These are phyloP conservation scores for Microcyclospora tardicrescens DNA, from an alignment of 2,329 filamentous ascomycete species.

Conservation along the genomic window DNA sequence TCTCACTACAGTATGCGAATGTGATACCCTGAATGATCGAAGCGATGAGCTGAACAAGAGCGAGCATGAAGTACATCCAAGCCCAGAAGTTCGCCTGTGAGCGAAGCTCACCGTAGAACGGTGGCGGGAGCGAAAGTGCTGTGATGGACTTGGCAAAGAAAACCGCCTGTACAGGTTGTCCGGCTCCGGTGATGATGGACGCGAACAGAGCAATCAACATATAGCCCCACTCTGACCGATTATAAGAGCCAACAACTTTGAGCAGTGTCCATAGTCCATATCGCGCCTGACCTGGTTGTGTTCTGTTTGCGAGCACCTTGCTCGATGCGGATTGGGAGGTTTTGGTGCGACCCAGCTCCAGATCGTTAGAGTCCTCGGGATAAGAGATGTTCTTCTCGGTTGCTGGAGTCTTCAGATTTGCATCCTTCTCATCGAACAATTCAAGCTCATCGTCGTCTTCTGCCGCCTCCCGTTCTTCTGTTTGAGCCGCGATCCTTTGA, in stretches of 20 bases:
- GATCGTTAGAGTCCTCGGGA: constrained; percentile 48
- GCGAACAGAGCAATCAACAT: constrained; percentile 65
- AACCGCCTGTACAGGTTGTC: constrained; percentile 63
- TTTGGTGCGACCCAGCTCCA: constrained; percentile 41
- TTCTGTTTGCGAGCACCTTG: constrained; percentile 48
- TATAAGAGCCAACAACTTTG: constrained; percentile 69
- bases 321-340: constrained; percentile 52
- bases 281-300: constrained; percentile 38
- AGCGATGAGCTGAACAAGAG: constrained; percentile 56
- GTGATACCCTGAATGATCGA: constrained; percentile 56
- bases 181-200: constrained; percentile 64
- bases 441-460: constrained; percentile 13
- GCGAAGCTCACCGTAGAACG: constrained; percentile 45
- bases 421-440: constrained; percentile 18
- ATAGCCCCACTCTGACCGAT: constrained; percentile 53
- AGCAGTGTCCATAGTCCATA: constrained; percentile 66
- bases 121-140: constrained; percentile 47
- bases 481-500: constrained; percentile 60
- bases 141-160: constrained; percentile 84
- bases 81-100: constrained; percentile 73
- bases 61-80: constrained; percentile 78
- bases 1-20: constrained; percentile 79
- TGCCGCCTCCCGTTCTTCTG: constrained; percentile 42
- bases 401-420: constrained; percentile 12
- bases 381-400: constrained; percentile 19